Evolutionary conservation across 192 early-diverging fungal genomes (phyloP).

Genomic region (Chytriomyces sp.): DNA sequence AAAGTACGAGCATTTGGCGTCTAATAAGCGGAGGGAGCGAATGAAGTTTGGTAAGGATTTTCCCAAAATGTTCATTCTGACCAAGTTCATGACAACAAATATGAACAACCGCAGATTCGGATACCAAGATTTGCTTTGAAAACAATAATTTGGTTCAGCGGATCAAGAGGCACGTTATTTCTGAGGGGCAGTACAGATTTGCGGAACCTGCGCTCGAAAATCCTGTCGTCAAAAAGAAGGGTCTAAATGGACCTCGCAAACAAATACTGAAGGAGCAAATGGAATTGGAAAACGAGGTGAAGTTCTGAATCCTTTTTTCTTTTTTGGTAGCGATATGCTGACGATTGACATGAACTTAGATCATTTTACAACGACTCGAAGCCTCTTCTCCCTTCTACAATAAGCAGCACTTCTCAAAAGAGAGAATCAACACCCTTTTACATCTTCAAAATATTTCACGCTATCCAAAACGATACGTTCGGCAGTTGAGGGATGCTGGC

Average conservation of each 20-base stretch:
- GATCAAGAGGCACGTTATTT: slow-evolving; percentile 18
- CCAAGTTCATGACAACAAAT: background rate
- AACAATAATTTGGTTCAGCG: slow-evolving; percentile 15
- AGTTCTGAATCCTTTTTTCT: background rate
- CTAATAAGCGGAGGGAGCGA: slow-evolving; percentile 12
- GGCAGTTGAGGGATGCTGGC: slow-evolving; percentile 12
- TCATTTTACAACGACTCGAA: slow-evolving; percentile 26
- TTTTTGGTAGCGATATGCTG: background rate
- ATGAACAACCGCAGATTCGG: background rate
- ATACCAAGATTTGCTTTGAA: background rate
- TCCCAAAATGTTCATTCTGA: background rate
- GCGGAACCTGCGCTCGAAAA: slow-evolving; percentile 5
- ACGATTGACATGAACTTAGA: background rate
- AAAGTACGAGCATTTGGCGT: slow-evolving; percentile 19
- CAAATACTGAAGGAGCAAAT: slow-evolving; percentile 20
- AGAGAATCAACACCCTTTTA: slow-evolving; percentile 15
- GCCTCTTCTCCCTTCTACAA: slow-evolving; percentile 8
- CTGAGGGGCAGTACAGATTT: background rate
- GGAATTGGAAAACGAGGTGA: slow-evolving; percentile 31
- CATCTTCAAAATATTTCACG: slow-evolving; percentile 31
- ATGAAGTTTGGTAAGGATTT: slow-evolving; percentile 11
- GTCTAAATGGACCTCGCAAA: slow-evolving; percentile 23
- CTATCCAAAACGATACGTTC: slow-evolving; percentile 25
- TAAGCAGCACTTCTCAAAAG: slow-evolving; percentile 5
- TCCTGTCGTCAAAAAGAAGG: slow-evolving; percentile 12